Evolutionary conservation across 176 grass and related monocot species (phyloP).

Genomic region (Typha latifolia): DNA sequence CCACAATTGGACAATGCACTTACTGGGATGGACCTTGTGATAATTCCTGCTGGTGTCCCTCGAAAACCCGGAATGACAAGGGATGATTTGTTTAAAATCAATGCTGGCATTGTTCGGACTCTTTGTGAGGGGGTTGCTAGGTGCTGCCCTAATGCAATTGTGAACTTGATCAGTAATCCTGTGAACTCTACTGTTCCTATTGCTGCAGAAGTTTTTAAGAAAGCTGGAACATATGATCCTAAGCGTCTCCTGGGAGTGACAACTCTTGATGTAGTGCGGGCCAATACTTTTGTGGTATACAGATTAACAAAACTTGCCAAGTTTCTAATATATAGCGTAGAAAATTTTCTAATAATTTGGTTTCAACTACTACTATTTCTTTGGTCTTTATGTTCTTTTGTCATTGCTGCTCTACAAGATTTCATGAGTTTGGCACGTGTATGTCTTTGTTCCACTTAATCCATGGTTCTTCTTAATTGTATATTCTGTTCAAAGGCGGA

Average conservation of each 20-base stretch:
- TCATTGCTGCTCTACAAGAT: too few relatives aligned
- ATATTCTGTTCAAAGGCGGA: constrained; percentile 41
- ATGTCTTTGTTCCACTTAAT: not conserved
- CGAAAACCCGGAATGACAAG: constrained; percentile 90
- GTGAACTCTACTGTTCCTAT: constrained; percentile 89
- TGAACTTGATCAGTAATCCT: constrained; percentile 92
- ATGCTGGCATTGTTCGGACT: constrained; percentile 71
- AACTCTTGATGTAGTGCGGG: constrained; percentile 84
- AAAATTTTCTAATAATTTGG: not conserved
- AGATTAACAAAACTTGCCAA: not conserved
- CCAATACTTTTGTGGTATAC: constrained; percentile 93
- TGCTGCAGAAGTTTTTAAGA: constrained; percentile 87
- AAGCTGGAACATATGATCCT: constrained; percentile 69
- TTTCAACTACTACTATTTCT: not conserved
- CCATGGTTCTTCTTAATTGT: constrained; percentile 1
- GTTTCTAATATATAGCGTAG: not conserved
- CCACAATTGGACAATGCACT: constrained; percentile 69
- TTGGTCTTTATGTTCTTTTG: not conserved
- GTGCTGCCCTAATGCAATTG: constrained; percentile 72
- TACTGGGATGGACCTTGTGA: constrained; percentile 80
- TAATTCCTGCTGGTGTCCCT: constrained; percentile 86
- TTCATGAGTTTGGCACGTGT: not conserved
- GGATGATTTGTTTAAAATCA: constrained; percentile 97
- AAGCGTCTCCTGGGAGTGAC: constrained; percentile 76
- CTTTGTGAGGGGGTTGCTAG: constrained; percentile 79